These are phyloP conservation scores for Xylaria sp. DNA, from an alignment of 2,329 filamentous ascomycete genomes.

Conservation along the genomic window DNA sequence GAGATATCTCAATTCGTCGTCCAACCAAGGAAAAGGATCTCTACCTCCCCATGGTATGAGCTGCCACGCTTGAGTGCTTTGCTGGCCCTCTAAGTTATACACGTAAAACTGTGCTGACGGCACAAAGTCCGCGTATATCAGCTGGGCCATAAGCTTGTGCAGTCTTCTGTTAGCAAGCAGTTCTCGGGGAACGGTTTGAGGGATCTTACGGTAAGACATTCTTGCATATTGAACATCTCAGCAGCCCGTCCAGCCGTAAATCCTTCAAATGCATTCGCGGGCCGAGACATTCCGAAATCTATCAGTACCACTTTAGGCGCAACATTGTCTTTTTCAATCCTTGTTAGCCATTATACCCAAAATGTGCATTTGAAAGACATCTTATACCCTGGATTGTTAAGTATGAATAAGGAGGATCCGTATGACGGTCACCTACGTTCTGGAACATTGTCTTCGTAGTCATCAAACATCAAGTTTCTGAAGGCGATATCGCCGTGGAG, in stretches of 20 bases:
- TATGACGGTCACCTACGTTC: constrained; percentile 4
- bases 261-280: too few species aligned
- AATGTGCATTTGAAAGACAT: neutral
- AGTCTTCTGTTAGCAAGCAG: neutral
- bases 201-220: neutral
- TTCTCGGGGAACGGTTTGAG: neutral
- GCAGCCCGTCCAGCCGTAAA: neutral
- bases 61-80: neutral
- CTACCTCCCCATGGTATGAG: neutral
- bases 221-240: neutral
- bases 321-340: constrained; percentile 2
- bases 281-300: constrained; percentile 10
- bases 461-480: constrained; percentile 16
- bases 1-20: constrained; percentile 7
- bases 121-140: too few species aligned
- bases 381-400: neutral
- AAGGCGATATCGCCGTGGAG: constrained; percentile 5
- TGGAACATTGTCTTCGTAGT: neutral
- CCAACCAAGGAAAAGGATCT: neutral
- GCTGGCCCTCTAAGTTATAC: neutral
- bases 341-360: neutral
- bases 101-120: neutral
- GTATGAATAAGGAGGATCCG: neutral
- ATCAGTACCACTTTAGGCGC: constrained; percentile 14
- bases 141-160: neutral